Evolutionary conservation across 768 basidiomycete genomes (phyloP), one percentile per base, ranked within the genome.

Genomic region (Pisolithus tinctorius): DNA sequence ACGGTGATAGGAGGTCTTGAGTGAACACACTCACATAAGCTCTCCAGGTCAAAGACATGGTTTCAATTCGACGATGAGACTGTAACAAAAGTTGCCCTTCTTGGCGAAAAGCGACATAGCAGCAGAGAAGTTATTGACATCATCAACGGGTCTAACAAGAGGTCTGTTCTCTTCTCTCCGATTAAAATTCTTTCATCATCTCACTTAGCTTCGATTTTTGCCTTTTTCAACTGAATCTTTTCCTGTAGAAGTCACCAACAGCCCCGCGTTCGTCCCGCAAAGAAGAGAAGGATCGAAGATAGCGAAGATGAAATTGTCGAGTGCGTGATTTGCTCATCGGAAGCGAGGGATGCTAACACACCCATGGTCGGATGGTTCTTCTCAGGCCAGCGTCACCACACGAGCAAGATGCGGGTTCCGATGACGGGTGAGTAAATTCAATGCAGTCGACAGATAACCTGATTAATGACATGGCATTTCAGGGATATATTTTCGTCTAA

Each of bases 41-140:
- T 50, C 42, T 29, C 34, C 52, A 91, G 88, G 47, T 75, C 75
- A 45, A 66, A 76, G 38, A 75, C 83, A 16, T 98, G 95, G 94
- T 94, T 84, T 63, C 83, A 86, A 54, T 98, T 92, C 69, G 93
- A 95, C 59, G 95, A 98, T 62, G 95, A 97, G 63, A 68, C 69
- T 4, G 90, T 95, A 4, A 83, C 82, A 0, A 78, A 74, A 58
- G 80, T 85, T 50, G 71, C 78, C 45, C 68, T 73, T 26, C 70
- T 84, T 4, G 77, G 77, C 27, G 75, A 80, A 50, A 78, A 76
- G 50, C 61, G 62, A 45, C 58, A 62, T 38, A 58, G 54, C 49
- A 46, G 60, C 37, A 59, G 69, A 62, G 60, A 73, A 55, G 44
- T 59, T 0, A 59, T 54, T 20, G 64, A 71, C 50, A 54, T 65